A percentile compares a stretch with the other conserved stretches of the same genome.
These are phyloP conservation scores for Xylaria venustula DNA, from an alignment of 495 filamentous ascomycete genomes.

Conservation along the genomic window DNA sequence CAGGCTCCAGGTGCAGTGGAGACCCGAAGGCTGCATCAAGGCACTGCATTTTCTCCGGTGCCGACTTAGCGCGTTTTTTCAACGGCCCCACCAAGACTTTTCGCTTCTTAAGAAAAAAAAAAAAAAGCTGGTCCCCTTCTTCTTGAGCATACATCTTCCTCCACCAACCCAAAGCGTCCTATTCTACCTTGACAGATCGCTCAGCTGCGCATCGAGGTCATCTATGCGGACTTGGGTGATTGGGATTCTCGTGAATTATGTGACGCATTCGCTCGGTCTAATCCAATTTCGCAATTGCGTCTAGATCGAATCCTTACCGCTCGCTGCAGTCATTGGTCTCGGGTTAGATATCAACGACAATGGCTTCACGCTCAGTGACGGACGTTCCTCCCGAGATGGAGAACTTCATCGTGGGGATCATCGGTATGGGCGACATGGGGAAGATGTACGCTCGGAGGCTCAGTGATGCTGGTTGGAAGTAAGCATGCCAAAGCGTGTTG, in stretches of 20 bases:
- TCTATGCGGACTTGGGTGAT: neutral
- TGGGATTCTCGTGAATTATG: neutral
- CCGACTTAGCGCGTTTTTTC: neutral
- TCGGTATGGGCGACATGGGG: constrained; percentile 99
- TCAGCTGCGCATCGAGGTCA: neutral
- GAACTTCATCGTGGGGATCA: constrained; percentile 78
- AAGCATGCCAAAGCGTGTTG: constrained; percentile 35
- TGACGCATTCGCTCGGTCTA: neutral
- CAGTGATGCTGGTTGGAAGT: constrained; percentile 94
- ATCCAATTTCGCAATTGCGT: neutral
- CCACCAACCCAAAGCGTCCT: neutral
- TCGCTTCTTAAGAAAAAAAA: constrained; percentile 11
- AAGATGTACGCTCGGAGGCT: constrained; percentile 95
- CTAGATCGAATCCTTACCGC: neutral
- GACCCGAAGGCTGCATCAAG: no score
- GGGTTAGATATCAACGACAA: constrained; percentile 2
- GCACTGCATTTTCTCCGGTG: constrained; percentile 5
- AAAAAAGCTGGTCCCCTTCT: constrained; percentile 6
- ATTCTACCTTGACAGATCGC: neutral
- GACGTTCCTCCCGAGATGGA: constrained; percentile 48
- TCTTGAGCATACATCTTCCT: neutral
- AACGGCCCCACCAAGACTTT: constrained; percentile 21
- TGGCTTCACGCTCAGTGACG: constrained; percentile 19
- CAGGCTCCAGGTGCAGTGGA: no score
- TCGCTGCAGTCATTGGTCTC: neutral